These are phyloP conservation scores for Bipolaris cookei DNA, from an alignment of 2,329 filamentous ascomycete species.

Conservation along the genomic window DNA sequence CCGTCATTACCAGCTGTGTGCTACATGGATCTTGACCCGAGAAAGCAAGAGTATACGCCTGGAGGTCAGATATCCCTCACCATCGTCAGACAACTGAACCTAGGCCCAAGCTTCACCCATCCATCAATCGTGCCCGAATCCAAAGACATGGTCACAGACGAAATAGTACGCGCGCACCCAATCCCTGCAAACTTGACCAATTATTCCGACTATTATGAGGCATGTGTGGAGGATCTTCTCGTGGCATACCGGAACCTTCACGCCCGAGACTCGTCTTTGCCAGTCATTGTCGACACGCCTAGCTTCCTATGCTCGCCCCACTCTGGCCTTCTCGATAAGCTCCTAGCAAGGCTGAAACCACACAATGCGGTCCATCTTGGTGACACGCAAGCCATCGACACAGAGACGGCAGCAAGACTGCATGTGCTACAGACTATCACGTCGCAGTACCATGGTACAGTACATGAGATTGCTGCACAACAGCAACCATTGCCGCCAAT, in stretches of 20 bases:
- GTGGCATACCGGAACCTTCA: slow-evolving; percentile 61
- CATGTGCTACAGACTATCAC: slow-evolving; percentile 57
- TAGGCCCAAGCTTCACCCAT: slow-evolving; percentile 73
- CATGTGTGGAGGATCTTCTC: slow-evolving; percentile 69
- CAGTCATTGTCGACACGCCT: slow-evolving; percentile 75
- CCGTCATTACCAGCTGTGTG: slow-evolving; percentile 52
- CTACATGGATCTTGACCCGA: slow-evolving; percentile 78
- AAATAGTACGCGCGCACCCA: slow-evolving; percentile 67
- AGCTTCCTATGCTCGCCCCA: slow-evolving; percentile 77
- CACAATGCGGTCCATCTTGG: slow-evolving; percentile 72
- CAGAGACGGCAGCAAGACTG: slow-evolving; percentile 65
- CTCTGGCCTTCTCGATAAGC: slow-evolving; percentile 65
- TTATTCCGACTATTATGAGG: slow-evolving; percentile 70
- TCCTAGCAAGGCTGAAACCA: slow-evolving; percentile 63
- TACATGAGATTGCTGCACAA: slow-evolving; percentile 63
- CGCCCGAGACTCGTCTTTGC: slow-evolving; percentile 52
- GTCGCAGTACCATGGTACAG: slow-evolving; percentile 40
- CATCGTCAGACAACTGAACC: slow-evolving; percentile 64
- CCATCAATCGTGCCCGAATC: slow-evolving; percentile 39
- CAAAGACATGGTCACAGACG: slow-evolving; percentile 36
- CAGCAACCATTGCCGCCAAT: slow-evolving; percentile 51
- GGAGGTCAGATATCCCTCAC: slow-evolving; percentile 74
- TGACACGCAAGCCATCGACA: slow-evolving; percentile 47
- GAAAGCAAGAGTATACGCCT: slow-evolving; percentile 75
- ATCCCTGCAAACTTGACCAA: slow-evolving; percentile 70